These are phyloP conservation scores for Smittium mucronatum DNA, from an alignment of 371 early-diverging fungal genomes.

Conservation along the genomic window DNA sequence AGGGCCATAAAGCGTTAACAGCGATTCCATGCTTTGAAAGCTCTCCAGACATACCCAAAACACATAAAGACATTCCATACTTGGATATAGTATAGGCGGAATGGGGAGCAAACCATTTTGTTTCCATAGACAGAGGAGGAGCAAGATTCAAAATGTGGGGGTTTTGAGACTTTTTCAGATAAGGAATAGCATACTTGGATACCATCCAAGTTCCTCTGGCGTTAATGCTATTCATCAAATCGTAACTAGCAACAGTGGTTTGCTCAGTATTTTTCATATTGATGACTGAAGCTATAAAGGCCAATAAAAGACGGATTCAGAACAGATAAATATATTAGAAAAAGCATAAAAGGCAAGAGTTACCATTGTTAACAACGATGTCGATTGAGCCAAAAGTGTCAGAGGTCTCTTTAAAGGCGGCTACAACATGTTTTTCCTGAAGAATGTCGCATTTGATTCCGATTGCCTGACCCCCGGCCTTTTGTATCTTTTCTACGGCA, in stretches of 20 bases:
- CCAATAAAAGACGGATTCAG: no score
- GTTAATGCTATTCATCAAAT: slow-evolving; percentile 70
- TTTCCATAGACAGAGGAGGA: slow-evolving; percentile 55
- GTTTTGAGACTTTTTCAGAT: slow-evolving; percentile 46
- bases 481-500: slow-evolving; percentile 55
- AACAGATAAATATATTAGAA: slow-evolving; percentile 4
- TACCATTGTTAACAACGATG: slow-evolving; percentile 57
- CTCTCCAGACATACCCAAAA: slow-evolving; percentile 60
- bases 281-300: slow-evolving; percentile 53
- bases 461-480: slow-evolving; percentile 59
- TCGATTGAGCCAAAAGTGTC: slow-evolving; percentile 58
- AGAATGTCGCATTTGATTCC: slow-evolving; percentile 70
- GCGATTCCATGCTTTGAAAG: slow-evolving; percentile 48
- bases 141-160: slow-evolving; percentile 61
- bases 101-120: slow-evolving; percentile 51
- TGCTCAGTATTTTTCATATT: slow-evolving; percentile 45
- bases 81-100: slow-evolving; percentile 67
- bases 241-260: slow-evolving; percentile 54
- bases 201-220: slow-evolving; percentile 68
- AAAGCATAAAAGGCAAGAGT: slow-evolving; percentile 13
- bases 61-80: slow-evolving; percentile 58
- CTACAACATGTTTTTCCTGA: slow-evolving; percentile 50
- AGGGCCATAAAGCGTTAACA: slow-evolving; percentile 72
- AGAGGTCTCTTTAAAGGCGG: slow-evolving; percentile 51
- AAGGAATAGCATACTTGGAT: slow-evolving; percentile 47